phyloP scores from a whole-genome alignment of 225 moss, liverwort and hornwort genomes.

The Neckera pumila region DNA sequence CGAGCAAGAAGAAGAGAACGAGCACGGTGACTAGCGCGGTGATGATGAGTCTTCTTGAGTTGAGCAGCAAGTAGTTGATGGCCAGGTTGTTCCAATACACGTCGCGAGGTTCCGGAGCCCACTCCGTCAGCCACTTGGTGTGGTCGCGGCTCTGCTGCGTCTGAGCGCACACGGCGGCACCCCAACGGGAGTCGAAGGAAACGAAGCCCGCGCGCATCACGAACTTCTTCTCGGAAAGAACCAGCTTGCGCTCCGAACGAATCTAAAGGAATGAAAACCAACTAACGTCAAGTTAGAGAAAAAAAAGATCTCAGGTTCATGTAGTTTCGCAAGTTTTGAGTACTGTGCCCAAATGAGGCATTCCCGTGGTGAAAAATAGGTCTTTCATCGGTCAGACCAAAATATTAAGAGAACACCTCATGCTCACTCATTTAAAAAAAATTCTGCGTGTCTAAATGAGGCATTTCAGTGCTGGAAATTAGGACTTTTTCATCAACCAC shows the following conservation, averaged over 20 bases:
- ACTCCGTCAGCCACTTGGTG: conserved; percentile 73
- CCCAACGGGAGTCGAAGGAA: conserved; percentile 76
- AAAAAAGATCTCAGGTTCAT: neutral
- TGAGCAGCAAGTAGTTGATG: conserved; percentile 51
- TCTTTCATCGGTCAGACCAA: neutral
- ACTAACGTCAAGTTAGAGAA: neutral
- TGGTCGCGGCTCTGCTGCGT: conserved; percentile 76
- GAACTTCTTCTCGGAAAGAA: conserved; percentile 25
- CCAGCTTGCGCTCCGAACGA: conserved; percentile 26
- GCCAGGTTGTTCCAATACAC: conserved; percentile 81
- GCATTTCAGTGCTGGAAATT: neutral
- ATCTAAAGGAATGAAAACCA: conserved; percentile 17
- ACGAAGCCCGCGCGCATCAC: conserved; percentile 88
- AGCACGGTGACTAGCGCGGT: conserved; percentile 1
- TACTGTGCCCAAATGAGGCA: neutral
- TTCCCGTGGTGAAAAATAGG: neutral
- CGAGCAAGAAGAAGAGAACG: conserved; percentile 64
- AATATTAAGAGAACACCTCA: neutral
- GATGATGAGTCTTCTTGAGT: conserved; percentile 39
- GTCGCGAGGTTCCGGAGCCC: conserved; percentile 93
- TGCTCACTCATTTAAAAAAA: neutral
- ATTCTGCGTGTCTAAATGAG: neutral
- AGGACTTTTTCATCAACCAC: neutral
- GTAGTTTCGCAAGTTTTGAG: neutral
- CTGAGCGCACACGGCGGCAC: conserved; percentile 93